Conservation (phyloP, 2,329 filamentous ascomycete genomes). For the Scytalidium sp. region DNA sequence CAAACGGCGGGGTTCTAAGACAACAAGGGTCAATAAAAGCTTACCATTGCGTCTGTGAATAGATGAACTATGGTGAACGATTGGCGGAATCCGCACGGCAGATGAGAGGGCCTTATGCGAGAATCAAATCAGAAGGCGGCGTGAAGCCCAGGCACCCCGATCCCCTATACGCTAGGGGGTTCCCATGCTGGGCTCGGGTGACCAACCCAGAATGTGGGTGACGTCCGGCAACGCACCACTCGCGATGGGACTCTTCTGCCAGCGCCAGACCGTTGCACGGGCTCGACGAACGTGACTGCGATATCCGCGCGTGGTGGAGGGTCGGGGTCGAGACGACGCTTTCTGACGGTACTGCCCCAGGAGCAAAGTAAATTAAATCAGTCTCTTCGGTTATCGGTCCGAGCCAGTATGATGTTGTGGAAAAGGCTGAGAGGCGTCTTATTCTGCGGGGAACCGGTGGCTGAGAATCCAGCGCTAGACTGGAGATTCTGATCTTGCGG, state of each 20-base stretch:
- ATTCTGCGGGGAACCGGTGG: not conserved
- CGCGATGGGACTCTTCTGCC: no score
- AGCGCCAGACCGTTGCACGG: no score
- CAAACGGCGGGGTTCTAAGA: not conserved
- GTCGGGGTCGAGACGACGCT: no score
- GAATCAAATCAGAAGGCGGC: not conserved
- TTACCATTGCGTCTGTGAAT: no score
- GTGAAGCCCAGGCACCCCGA: not conserved
- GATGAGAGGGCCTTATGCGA: no score
- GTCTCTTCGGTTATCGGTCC: not conserved
- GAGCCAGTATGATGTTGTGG: not conserved
- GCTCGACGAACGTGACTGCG: no score
- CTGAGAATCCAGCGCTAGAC: not conserved
- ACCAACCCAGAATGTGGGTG: not conserved
- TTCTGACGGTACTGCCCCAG: not conserved
- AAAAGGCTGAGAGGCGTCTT: no score
- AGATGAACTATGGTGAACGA: no score
- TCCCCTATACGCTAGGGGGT: not conserved
- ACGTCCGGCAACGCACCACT: not conserved
- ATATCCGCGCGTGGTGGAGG: no score
- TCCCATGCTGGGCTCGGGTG: not conserved
- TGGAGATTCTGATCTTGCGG: no score
- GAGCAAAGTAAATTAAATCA: not conserved
- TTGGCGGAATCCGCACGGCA: no score
- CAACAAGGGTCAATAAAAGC: not conserved